These are phyloP conservation scores for Hypoxylon sp. DNA, from an alignment of 2,329 filamentous ascomycete genomes.

Conservation along the genomic window DNA sequence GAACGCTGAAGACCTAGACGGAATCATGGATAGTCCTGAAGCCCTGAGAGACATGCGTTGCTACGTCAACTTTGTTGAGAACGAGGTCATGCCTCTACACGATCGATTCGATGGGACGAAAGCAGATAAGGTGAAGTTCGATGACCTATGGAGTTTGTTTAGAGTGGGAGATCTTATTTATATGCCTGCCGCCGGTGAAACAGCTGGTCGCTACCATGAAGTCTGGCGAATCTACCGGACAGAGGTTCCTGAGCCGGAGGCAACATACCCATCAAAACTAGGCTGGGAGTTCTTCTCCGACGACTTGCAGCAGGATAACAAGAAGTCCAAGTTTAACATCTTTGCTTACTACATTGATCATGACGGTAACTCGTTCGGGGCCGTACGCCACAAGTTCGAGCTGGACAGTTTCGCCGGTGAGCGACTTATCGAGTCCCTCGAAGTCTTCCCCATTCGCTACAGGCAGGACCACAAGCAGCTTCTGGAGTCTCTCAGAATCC, in stretches of 20 bases:
- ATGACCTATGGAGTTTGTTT: slow-evolving; percentile 55
- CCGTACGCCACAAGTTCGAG: slow-evolving; percentile 50
- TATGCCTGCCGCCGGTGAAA: slow-evolving; percentile 49
- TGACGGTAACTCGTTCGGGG: slow-evolving; percentile 51
- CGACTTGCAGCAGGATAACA: slow-evolving; percentile 44
- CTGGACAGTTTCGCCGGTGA: slow-evolving; percentile 51
- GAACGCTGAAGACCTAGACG: slow-evolving; percentile 48
- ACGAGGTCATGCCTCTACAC: slow-evolving; percentile 52
- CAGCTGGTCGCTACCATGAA: slow-evolving; percentile 50
- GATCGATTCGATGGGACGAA: slow-evolving; percentile 40
- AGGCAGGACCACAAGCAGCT: slow-evolving; percentile 48
- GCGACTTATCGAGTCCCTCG: slow-evolving; percentile 49
- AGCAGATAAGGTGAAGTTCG: slow-evolving; percentile 49
- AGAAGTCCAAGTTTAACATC: slow-evolving; percentile 47
- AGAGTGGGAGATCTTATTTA: slow-evolving; percentile 52
- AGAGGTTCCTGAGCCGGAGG: slow-evolving; percentile 45
- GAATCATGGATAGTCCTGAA: slow-evolving; percentile 51
- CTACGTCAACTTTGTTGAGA: slow-evolving; percentile 56
- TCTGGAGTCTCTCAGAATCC: slow-evolving; percentile 45
- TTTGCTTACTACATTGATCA: slow-evolving; percentile 55
- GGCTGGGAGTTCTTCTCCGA: slow-evolving; percentile 50
- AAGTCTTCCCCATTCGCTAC: slow-evolving; percentile 52
- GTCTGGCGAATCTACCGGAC: slow-evolving; percentile 51
- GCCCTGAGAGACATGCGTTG: slow-evolving; percentile 53
- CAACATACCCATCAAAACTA: slow-evolving; percentile 41